Evolutionary conservation across 495 filamentous ascomycete genomes (phyloP).

Genomic region (Penicillium dipodomyicola): DNA sequence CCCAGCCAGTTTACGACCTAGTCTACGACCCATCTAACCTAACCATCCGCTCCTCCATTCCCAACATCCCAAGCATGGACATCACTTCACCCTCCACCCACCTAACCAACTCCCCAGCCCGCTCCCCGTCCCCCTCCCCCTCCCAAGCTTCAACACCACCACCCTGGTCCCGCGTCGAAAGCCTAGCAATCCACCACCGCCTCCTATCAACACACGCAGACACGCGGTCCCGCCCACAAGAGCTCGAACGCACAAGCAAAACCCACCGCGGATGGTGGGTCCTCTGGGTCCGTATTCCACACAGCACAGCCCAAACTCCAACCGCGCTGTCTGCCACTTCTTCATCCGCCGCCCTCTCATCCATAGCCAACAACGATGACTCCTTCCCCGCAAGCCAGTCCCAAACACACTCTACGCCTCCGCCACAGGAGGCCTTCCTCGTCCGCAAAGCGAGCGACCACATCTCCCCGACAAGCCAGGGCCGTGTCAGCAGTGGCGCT

Average conservation of each 20-base stretch:
- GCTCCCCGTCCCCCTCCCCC: constrained; percentile 66
- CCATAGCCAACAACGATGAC: constrained; percentile 22
- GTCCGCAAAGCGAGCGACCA: constrained; percentile 76
- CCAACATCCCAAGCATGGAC: constrained; percentile 76
- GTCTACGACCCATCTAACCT: constrained; percentile 77
- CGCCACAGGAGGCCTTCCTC: constrained; percentile 70
- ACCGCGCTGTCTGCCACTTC: constrained; percentile 23
- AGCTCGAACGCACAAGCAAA: constrained; percentile 85
- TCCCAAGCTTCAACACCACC: constrained; percentile 50
- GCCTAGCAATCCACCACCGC: constrained; percentile 85
- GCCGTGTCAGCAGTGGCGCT: constrained; percentile 41
- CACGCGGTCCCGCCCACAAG: constrained; percentile 56
- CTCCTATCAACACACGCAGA: constrained; percentile 72
- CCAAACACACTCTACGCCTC: neutral
- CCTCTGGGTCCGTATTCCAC: constrained; percentile 77
- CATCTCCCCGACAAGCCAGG: constrained; percentile 27
- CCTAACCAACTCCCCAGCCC: constrained; percentile 19
- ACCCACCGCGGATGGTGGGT: constrained; percentile 95
- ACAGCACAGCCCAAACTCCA: constrained; percentile 23
- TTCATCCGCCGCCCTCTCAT: constrained; percentile 18
- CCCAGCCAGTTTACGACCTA: constrained; percentile 71
- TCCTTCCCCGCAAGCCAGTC: constrained; percentile 9
- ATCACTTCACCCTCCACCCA: constrained; percentile 6
- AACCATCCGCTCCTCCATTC: constrained; percentile 79
- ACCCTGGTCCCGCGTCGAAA: constrained; percentile 76